Evolutionary conservation across 768 basidiomycete genomes (phyloP), one percentile per base, ranked within the genome.

Genomic region (Chlorophyllum brunneum): DNA sequence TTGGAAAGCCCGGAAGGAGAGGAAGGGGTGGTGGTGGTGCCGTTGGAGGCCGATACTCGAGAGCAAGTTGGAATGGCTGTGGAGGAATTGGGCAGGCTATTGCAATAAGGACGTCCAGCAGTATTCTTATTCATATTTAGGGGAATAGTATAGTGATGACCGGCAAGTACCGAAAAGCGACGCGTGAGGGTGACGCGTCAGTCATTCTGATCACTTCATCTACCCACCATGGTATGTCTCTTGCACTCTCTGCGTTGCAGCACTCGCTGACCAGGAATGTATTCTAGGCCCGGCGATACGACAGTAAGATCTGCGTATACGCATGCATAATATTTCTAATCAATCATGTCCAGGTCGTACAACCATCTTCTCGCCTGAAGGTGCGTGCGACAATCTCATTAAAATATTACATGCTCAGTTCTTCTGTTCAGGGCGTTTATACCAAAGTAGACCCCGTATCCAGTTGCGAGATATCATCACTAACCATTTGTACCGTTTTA

Each of bases 361-460:
- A 60, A 98, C 95, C 56, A 98, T 97, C 74, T 98, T 98, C 83
- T 98, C 95, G 48, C 95, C 95, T 29, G 95, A 99, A 73, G 95
- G 95, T 87, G 66, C 54, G 75, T 64, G 23, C 24, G 47, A 45
- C 42, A 51, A 24, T 45, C 27, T 6, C 37, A 15, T 44, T 33
- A 31, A 8, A 23, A 56, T 24, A 30, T 54, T 33, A n/a, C 22
- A 57, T 51, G 48, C 43, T 54, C 33, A 54, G 51, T 41, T n/a
- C 41, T 27, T 39, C 26, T 60, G 16, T 54, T n/a, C 58, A 97
- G 94, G 94, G 59, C 92, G 95, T 56, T 74, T 99, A 51, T 98
- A 95, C 70, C 95, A 99, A 77, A 94, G 94, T 95, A 44, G 34
- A 22, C 24, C 49, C 9, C 31, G 18, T 43, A 13, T 27, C 34